A percentile compares a stretch with the other conserved stretches of the same genome.
Conservation (phyloP, 2,329 filamentous ascomycete genomes). For the Colletotrichum sp. region DNA sequence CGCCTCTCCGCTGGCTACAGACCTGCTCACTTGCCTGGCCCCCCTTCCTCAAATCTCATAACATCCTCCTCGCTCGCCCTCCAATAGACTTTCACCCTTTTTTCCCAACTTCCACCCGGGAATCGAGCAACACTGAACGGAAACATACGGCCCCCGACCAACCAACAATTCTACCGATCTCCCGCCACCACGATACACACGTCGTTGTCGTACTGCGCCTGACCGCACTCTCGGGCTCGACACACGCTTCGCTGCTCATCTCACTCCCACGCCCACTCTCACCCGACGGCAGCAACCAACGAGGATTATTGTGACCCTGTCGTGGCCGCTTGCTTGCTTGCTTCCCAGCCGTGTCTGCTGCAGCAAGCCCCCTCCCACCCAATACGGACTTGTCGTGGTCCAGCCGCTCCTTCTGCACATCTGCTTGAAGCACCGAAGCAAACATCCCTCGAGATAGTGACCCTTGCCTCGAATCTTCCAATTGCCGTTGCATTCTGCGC, state of each 20-base stretch:
- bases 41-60: not conserved
- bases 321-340: constrained; percentile 7
- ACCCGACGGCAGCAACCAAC: not conserved
- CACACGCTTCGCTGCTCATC: not conserved
- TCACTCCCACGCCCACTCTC: not conserved
- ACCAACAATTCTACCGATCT: not conserved
- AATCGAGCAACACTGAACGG: not conserved
- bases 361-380: constrained; percentile 14
- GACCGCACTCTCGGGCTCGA: constrained; percentile 3
- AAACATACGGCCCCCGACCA: not conserved
- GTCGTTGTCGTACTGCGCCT: not conserved
- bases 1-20: not conserved
- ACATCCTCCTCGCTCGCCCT: constrained; percentile 9
- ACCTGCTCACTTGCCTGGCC: not conserved
- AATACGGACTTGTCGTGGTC: constrained; percentile 18
- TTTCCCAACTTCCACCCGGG: not conserved
- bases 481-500: constrained; percentile 5
- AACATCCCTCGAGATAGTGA: constrained; percentile 8
- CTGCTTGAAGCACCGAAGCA: constrained; percentile 1
- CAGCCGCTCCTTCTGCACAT: constrained; percentile 16
- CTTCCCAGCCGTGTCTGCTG: constrained; percentile 10
- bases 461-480: constrained; percentile 4
- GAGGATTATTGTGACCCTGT: not conserved
- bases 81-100: constrained; percentile 21
- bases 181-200: not conserved